Conservation (phyloP, 78 protist species). For the Mantamonas sphyraenae region DNA sequence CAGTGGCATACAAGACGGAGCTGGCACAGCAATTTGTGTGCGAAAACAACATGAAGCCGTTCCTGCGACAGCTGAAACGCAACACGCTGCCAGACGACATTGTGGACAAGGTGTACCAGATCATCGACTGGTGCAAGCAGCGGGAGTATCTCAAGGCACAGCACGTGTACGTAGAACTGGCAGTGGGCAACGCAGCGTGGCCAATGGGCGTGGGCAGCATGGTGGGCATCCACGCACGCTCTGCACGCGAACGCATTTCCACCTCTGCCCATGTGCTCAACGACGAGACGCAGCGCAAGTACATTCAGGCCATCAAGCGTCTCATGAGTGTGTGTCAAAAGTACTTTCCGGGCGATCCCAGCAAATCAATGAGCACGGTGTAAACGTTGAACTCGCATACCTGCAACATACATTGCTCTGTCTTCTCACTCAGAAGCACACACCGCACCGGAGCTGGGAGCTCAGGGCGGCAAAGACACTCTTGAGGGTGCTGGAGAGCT, state of each 20-base stretch:
- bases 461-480: no score
- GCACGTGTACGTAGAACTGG: conserved; percentile 66
- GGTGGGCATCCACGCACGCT: conserved; percentile 86
- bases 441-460: no score
- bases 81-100: conserved; percentile 31
- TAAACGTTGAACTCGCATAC: no score
- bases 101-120: conserved; percentile 6
- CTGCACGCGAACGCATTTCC: conserved; percentile 74
- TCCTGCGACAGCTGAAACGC: conserved; percentile 23
- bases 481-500: no score
- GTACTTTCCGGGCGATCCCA: no score
- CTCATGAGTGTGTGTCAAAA: no score
- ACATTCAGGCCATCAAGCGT: conserved; percentile 41
- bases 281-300: conserved; percentile 86
- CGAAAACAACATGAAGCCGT: conserved; percentile 41
- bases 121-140: conserved; percentile 18
- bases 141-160: conserved; percentile 66
- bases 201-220: conserved; percentile 71
- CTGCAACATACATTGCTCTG: no score
- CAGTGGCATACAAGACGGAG: not conserved
- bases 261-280: conserved; percentile 57
- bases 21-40: no score
- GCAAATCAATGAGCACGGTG: no score
- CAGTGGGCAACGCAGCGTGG: conserved; percentile 95
- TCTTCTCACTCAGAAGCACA: no score